Evolutionary conservation across 148 eudicot species (phyloP), one percentile per base, ranked within the genome.

Genomic region (Camellia japonica): DNA sequence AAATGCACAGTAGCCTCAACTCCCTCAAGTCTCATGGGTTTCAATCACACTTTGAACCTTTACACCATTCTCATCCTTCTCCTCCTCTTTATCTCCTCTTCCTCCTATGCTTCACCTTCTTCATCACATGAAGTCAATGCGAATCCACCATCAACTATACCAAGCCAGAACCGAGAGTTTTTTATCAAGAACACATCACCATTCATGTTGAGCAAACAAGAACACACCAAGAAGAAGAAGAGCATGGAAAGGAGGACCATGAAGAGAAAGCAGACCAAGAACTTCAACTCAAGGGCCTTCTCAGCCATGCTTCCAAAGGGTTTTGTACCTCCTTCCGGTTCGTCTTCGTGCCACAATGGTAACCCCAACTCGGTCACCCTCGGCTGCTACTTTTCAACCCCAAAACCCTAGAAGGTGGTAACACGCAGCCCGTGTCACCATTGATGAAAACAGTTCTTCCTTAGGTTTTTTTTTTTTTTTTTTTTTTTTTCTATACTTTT

Each of bases 291-390:
- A 11, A 82, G 86, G 80, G 23, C 77, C 56, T 84, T 81, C 74
- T 75, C 84, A 2, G 87, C 80, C 18, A 85, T 89, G 91, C 89
- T 89, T 51, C 91, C 91, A 6, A 89, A 86, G 86, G 91, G 91
- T 51, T 83, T 67, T 58, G 82, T 87, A 9, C 91, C 91, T 60
- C 89, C 91, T 38, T 89, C 89, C 3, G 89, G 88, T 14, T 85
- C 88, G 38, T 86, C 89, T 19, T 80, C 89, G 3, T 89, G 91
- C 75, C 91, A 89, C 23, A 86, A 89, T 74, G 73, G 74, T 41
- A 82, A 81, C 55, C 89, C 88, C 0, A 81, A 79, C 77, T 84
- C 83, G 5, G 82, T 67, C 61, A 30, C 81, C 54, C 74, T 67
- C 65, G 64, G 83, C 74, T 86, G 84, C 62, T 52, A 70, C 42